Base-by-base conservation (phyloP, 2,329 filamentous ascomycete species). In the Calonectria pauciramosa region DNA sequence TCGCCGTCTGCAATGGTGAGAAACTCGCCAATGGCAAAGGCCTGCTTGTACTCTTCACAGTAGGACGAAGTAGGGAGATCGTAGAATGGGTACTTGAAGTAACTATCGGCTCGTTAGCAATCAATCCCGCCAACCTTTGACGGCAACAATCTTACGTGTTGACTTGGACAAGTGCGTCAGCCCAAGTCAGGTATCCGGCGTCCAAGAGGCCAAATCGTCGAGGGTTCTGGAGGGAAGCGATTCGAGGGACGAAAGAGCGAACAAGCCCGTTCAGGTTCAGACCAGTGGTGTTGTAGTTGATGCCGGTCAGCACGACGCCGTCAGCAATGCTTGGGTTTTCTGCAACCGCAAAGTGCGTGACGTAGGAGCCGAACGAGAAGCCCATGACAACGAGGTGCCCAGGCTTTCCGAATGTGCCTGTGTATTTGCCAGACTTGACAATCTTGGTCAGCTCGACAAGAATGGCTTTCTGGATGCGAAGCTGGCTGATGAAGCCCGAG, bases 81-180 rank as follows among this genome's bases (percentile, higher is more conserved):
- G 16, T 76, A 77, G 14, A 67, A 76, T 1, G 72, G 72, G 11
- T 76, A 77, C 34, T 77, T 77, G 47, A 77, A 77, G 64, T 77
- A 77, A 2, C 76, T 77, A 47, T 13, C 67, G 6, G 10, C 1
- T 26, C 23, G 34, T 64, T 26, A 47, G 28, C 4, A 28, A 8
- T 16, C 14, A 1, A 9, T 28, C 1, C 44, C n/a, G 5, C 44
- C 44, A 47, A 47, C n/a, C 11, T 23, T n/a, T 5, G 20, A 47
- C 44, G 9, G 3, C 20, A 23, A 2, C n/a, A 11, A 23, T 47
- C 71, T 52, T 20, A 72, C 74, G 75, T 71, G 63, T 75, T 77
- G 60, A 74, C 56, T 65, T 72, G 75, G 1, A 68, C 72, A 52
- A 76, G n/a, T 5, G 26, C 26, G 38, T 77, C 76, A 18, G 69